Base-by-base conservation (phyloP, 345 rosid species). In the Eutrema heterophyllum region DNA sequence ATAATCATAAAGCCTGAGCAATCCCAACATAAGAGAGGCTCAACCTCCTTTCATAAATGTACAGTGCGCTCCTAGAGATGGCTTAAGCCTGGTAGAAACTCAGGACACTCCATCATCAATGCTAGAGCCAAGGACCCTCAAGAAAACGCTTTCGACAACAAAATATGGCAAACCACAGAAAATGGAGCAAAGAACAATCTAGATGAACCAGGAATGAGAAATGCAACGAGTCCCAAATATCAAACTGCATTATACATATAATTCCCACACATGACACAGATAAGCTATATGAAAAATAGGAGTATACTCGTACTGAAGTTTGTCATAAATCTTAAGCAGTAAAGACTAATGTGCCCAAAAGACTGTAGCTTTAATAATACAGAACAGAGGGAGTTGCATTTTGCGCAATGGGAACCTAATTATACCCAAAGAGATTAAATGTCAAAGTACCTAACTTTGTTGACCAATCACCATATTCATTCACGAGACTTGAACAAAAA, bases 1-100 rank as follows among this genome's bases (percentile, higher is more conserved):
- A 88, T 78, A 83, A 89, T 75, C 89, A 88, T 82, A 87, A 83
- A 88, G 78, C 87, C 93, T 85, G 74, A 89, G 89, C 83, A 87
- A 71, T 74, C 75, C 80, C 81, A 84, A 84, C 81, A 84, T 80
- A 84, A 90, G 92, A 84, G 74, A 64, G 71, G 75, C 77, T 79
- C 84, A 71, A 52, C 63, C 61, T 77, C 73, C 67, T 70, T 67
- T 52, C 66, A 67, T 50, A 29, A 62, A 43, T 64, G 40, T 48
- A 66, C 26, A 74, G 14, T 48, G 13, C 48, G 39, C 67, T 11
- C 63, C 67, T 46, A 45, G 29, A 45, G 38, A 32, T 52, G 15
- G 27, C 64, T 64, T 48, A 54, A 54, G 44, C 55, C 54, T 53
- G 5, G 15, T 13, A 45, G 32, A 2, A 50, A 52, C 63, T 52